Conservation (phyloP, 2,329 filamentous ascomycete genomes). For the Sporothrix brasiliensis region DNA sequence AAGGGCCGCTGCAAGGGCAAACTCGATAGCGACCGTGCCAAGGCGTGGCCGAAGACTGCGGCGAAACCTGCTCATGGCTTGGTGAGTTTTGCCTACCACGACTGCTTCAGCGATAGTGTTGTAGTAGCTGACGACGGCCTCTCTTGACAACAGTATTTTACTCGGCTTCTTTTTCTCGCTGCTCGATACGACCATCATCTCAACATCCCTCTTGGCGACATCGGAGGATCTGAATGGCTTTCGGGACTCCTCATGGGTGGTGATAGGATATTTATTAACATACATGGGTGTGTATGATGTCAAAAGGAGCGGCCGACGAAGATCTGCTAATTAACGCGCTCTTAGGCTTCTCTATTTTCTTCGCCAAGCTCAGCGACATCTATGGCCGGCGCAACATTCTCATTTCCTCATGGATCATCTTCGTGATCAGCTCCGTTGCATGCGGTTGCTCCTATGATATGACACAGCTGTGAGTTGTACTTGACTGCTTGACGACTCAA, state of each 20-base stretch:
- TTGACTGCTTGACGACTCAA: too few relatives aligned
- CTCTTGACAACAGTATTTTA: conserved; percentile 32
- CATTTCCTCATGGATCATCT: conserved; percentile 44
- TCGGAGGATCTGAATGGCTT: conserved; percentile 37
- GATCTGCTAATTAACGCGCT: neutral
- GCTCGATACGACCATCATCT: conserved; percentile 38
- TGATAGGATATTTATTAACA: conserved; percentile 37
- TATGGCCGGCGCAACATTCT: conserved; percentile 47
- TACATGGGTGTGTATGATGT: conserved; percentile 36
- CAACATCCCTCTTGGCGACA: conserved; percentile 37
- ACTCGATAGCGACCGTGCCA: neutral
- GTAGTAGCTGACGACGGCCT: neutral
- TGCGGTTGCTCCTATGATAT: conserved; percentile 46
- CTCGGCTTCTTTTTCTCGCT: conserved; percentile 38
- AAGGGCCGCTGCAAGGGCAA: neutral
- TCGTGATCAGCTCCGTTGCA: conserved; percentile 47
- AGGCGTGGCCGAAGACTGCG: conserved; percentile 24
- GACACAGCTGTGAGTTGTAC: conserved; percentile 38
- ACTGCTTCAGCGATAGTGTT: too few relatives aligned
- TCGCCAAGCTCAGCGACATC: conserved; percentile 46
- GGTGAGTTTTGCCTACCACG: conserved; percentile 27
- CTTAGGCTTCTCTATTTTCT: conserved; percentile 38
- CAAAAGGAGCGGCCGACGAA: too few relatives aligned
- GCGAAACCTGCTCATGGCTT: conserved; percentile 32
- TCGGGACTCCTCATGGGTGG: conserved; percentile 37